A percentile compares a stretch with the other conserved stretches of the same genome.
Conservation (phyloP, 1,284 basidiomycete genomes). For the Athelia sp. region DNA sequence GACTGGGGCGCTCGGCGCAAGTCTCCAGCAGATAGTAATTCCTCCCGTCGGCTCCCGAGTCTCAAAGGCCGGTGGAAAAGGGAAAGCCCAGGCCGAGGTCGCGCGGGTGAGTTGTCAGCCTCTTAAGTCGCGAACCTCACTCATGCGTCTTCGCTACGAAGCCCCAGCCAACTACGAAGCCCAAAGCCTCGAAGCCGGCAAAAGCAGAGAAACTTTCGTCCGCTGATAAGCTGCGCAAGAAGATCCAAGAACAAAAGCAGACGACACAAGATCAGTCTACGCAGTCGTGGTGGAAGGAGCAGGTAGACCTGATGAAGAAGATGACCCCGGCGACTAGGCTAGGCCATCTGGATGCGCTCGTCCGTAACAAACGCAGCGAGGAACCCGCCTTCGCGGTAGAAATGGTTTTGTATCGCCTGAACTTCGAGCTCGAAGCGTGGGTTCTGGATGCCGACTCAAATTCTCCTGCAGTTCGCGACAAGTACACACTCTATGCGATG, state of each 20-base stretch:
- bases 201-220: conserved; percentile 26
- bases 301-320: conserved; percentile 31
- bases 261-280: conserved; percentile 31
- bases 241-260: conserved; percentile 41
- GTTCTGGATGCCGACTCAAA: conserved; percentile 36
- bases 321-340: conserved; percentile 24
- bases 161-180: neutral
- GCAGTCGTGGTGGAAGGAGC: conserved; percentile 44
- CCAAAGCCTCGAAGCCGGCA: conserved; percentile 18
- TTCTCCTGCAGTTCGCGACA: conserved; percentile 33
- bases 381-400: conserved; percentile 44
- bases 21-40: conserved; percentile 50
- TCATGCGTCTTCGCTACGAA: neutral
- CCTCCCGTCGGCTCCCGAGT: conserved; percentile 24
- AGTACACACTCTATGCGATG: conserved; percentile 39
- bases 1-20: conserved; percentile 53
- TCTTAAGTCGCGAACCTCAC: neutral
- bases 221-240: conserved; percentile 37
- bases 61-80: conserved; percentile 10
- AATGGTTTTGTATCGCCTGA: conserved; percentile 44
- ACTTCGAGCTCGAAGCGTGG: conserved; percentile 51
- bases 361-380: conserved; percentile 35
- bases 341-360: conserved; percentile 28
- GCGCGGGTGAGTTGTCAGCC: neutral
- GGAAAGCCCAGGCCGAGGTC: conserved; percentile 6